A percentile compares a stretch with the other conserved stretches of the same genome.
Evolutionary conservation across 2,329 filamentous ascomycete genomes (phyloP).

Genomic region (Hysterium pulicare): DNA sequence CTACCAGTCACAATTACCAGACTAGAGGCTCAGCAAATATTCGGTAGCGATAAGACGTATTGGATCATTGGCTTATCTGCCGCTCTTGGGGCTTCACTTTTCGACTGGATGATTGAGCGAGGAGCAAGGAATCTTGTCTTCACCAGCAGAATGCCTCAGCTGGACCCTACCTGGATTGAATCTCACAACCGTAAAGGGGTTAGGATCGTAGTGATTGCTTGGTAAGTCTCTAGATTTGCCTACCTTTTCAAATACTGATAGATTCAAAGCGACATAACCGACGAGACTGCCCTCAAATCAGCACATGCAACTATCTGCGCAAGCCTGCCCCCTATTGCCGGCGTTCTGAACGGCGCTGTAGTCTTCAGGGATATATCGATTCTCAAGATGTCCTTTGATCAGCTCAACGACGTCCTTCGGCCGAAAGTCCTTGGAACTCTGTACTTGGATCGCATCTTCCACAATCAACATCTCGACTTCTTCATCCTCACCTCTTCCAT

Average conservation of each 20-base stretch:
- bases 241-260: no score
- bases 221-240: no score
- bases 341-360: constrained; percentile 20
- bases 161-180: constrained; percentile 25
- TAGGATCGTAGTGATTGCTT: no score
- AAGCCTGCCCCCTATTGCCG: constrained; percentile 11
- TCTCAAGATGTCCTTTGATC: constrained; percentile 6
- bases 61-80: constrained; percentile 20
- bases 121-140: constrained; percentile 27
- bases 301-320: background rate
- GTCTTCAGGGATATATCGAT: constrained; percentile 15
- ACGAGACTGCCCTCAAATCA: background rate
- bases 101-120: constrained; percentile 19
- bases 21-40: background rate
- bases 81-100: constrained; percentile 15
- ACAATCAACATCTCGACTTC: constrained; percentile 16
- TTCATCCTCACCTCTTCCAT: constrained; percentile 24
- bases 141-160: constrained; percentile 38
- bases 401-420: constrained; percentile 6
- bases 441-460: constrained; percentile 13
- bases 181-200: constrained; percentile 2
- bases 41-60: constrained; percentile 14
- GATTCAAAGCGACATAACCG: constrained; percentile 5
- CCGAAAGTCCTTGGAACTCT: constrained; percentile 17
- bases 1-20: background rate